Evolutionary conservation across 192 early-diverging fungal species (phyloP).

Genomic region (Gaertneriomyces sp.): DNA sequence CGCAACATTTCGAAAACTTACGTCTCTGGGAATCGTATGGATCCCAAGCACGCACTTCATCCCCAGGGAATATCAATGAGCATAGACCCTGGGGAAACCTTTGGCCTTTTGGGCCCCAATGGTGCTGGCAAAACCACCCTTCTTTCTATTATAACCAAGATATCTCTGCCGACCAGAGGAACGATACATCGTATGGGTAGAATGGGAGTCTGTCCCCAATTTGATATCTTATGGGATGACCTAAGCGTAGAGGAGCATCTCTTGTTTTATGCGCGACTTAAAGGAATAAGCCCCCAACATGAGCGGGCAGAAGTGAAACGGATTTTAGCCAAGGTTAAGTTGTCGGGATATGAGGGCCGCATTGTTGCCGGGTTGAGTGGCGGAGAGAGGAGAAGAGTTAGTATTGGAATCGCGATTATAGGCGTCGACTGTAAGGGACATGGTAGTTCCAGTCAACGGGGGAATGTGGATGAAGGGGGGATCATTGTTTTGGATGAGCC

Average conservation of each 20-base stretch:
- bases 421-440: too few relatives aligned
- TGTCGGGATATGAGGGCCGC: slow-evolving; percentile 52
- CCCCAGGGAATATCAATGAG: too few relatives aligned
- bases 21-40: too few relatives aligned
- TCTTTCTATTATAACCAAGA: slow-evolving; percentile 68
- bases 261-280: slow-evolving; percentile 70
- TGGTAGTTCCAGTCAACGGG: not conserved
- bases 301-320: slow-evolving; percentile 47
- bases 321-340: slow-evolving; percentile 51
- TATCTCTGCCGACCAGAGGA: slow-evolving; percentile 60
- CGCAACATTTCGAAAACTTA: too few relatives aligned
- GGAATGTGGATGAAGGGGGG: slow-evolving; percentile 39
- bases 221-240: slow-evolving; percentile 74
- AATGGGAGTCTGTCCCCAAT: slow-evolving; percentile 77
- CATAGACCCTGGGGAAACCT: not conserved
- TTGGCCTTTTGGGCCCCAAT: slow-evolving; percentile 65
- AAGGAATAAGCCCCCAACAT: slow-evolving; percentile 55
- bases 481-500: slow-evolving; percentile 74
- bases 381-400: slow-evolving; percentile 64
- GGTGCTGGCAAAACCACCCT: slow-evolving; percentile 76
- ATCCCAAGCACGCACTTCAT: too few relatives aligned
- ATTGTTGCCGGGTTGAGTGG: slow-evolving; percentile 62
- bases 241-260: slow-evolving; percentile 68
- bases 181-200: slow-evolving; percentile 56
- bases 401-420: slow-evolving; percentile 27